A percentile compares a stretch with the other conserved stretches of the same genome.
These are phyloP conservation scores for Pythium aphanidermatum DNA, from an alignment of 352 stramenopile species.

Conservation along the genomic window DNA sequence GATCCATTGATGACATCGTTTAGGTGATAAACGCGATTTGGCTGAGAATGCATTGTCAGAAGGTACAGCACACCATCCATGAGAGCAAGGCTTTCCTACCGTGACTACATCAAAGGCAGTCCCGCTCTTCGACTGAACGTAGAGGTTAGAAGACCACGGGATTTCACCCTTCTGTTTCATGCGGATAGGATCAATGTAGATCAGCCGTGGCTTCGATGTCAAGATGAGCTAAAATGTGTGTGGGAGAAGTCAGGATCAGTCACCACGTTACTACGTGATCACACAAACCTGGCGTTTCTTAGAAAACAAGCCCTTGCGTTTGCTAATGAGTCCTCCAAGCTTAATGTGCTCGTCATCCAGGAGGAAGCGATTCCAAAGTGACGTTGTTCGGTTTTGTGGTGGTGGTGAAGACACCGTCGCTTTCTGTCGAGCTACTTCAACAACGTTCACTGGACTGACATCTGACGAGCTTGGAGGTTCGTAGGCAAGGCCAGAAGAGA, in stretches of 20 bases:
- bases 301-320: slow-evolving; percentile 84
- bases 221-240: slow-evolving; percentile 78
- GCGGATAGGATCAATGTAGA: slow-evolving; percentile 89
- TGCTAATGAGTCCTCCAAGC: slow-evolving; percentile 82
- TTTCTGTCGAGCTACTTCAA: slow-evolving; percentile 77
- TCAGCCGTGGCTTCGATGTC: slow-evolving; percentile 79
- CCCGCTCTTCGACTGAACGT: slow-evolving; percentile 80
- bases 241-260: too few relatives aligned
- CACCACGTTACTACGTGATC: too few relatives aligned
- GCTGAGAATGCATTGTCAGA: too few relatives aligned
- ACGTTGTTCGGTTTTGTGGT: slow-evolving; percentile 61
- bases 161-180: slow-evolving; percentile 90
- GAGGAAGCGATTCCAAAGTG: slow-evolving; percentile 82
- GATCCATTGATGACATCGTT: slow-evolving; percentile 86
- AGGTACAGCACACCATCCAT: too few relatives aligned
- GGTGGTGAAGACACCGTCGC: slow-evolving; percentile 49
- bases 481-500: slow-evolving; percentile 73
- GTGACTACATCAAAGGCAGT: slow-evolving; percentile 85
- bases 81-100: slow-evolving; percentile 25
- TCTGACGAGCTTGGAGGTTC: slow-evolving; percentile 43
- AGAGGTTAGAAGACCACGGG: slow-evolving; percentile 79
- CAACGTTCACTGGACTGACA: slow-evolving; percentile 42
- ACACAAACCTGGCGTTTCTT: slow-evolving; percentile 79
- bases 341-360: slow-evolving; percentile 86
- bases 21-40: slow-evolving; percentile 84